Evolutionary conservation across 1,139 yeast species (phyloP).

Genomic region (Hansenula lynferdii): DNA sequence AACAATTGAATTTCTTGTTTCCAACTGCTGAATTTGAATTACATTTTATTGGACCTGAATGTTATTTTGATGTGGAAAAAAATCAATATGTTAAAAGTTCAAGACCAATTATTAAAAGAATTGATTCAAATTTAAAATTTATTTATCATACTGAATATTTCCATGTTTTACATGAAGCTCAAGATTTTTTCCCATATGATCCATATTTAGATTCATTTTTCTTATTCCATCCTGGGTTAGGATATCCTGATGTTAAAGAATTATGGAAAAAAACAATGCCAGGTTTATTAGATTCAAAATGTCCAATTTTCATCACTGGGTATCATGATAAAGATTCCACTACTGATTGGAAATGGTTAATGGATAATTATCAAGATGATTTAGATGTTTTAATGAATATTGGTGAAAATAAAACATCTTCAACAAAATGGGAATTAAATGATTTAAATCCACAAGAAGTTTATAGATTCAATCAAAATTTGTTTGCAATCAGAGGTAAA

Average conservation of each 20-base stretch:
- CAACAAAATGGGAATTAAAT: constrained; percentile 92
- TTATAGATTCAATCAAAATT: constrained; percentile 83
- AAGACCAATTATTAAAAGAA: constrained; percentile 64
- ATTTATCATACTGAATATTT: constrained; percentile 87
- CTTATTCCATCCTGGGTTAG: constrained; percentile 92
- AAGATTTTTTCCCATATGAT: constrained; percentile 96
- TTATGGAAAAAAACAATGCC: constrained; percentile 94
- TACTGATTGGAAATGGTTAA: constrained; percentile 71
- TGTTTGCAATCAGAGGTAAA: constrained; percentile 93
- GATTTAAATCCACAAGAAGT: constrained; percentile 90
- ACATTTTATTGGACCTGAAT: constrained; percentile 93
- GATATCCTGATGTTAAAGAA: constrained; percentile 73
- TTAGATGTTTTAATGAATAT: constrained; percentile 79
- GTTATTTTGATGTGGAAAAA: constrained; percentile 64
- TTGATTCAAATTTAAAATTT: constrained; percentile 71
- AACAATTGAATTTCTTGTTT: constrained; percentile 81
- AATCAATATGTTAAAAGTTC: constrained; percentile 46
- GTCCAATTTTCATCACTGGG: constrained; percentile 88
- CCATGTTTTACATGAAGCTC: constrained; percentile 84
- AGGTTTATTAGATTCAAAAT: constrained; percentile 86
- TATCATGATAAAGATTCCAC: constrained; percentile 70
- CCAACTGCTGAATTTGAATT: constrained; percentile 81
- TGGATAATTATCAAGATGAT: constrained; percentile 62
- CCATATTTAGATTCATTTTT: constrained; percentile 92
- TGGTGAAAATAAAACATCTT: constrained; percentile 66